Conservation (phyloP, 305 asterid genomes). For the Fraxinus nigra region DNA sequence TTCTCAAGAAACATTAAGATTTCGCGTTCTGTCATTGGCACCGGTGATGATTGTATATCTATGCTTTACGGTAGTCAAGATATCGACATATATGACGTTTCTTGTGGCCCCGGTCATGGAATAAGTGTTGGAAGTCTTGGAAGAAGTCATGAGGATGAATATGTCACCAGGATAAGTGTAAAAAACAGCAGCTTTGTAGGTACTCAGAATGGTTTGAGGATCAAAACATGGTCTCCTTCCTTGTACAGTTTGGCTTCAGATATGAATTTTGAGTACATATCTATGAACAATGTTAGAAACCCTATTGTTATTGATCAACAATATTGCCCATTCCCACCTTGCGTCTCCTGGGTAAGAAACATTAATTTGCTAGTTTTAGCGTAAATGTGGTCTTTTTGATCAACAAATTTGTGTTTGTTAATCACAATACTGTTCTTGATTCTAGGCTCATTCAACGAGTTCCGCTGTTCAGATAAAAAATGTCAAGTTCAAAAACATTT, state of each 20-base stretch:
- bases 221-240: slow-evolving; percentile 57
- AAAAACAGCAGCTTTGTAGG: slow-evolving; percentile 35
- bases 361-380: neutral
- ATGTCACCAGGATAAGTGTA: slow-evolving; percentile 31
- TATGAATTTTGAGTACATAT: slow-evolving; percentile 33
- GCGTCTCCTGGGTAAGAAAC: slow-evolving; percentile 18
- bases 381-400: neutral
- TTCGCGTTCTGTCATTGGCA: slow-evolving; percentile 32
- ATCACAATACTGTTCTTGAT: neutral
- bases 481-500: slow-evolving; percentile 57
- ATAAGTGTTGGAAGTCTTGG: slow-evolving; percentile 69
- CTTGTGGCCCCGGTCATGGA: slow-evolving; percentile 70
- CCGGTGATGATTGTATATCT: slow-evolving; percentile 61
- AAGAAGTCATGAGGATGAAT: slow-evolving; percentile 18
- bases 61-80: slow-evolving; percentile 49
- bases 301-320: slow-evolving; percentile 54
- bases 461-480: slow-evolving; percentile 55
- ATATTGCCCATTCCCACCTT: slow-evolving; percentile 41
- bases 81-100: slow-evolving; percentile 35
- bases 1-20: slow-evolving; percentile 34
- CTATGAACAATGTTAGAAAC: slow-evolving; percentile 35
- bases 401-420: neutral
- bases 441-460: slow-evolving; percentile 4
- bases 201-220: slow-evolving; percentile 45
- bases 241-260: slow-evolving; percentile 29